A percentile compares a stretch with the other conserved stretches of the same genome.
phyloP scores from a whole-genome alignment of 306 rosid species.

The Cercis canadensis region DNA sequence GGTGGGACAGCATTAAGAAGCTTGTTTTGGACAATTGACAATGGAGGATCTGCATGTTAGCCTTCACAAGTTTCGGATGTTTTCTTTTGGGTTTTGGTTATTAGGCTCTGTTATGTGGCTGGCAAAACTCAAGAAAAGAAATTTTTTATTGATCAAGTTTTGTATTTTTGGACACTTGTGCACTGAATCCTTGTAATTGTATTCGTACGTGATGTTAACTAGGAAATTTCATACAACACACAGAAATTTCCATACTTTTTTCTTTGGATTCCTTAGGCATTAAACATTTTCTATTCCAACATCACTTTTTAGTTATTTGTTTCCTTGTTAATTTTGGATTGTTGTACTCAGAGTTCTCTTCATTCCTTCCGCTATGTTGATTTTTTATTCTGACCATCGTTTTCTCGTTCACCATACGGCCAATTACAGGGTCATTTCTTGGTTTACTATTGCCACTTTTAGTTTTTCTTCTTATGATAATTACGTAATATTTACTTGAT shows the following conservation, averaged over 20 bases:
- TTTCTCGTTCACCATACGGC: slow-evolving; percentile 8
- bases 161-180: not conserved
- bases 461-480: slow-evolving; percentile 36
- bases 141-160: no score
- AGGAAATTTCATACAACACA: not conserved
- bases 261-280: not conserved
- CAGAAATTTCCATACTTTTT: no score
- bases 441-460: slow-evolving; percentile 26
- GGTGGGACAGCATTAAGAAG: not conserved
- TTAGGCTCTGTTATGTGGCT: slow-evolving; percentile 25
- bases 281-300: slow-evolving; percentile 1
- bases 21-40: not conserved
- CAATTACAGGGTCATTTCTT: slow-evolving; percentile 2
- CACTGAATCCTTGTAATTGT: slow-evolving; percentile 9
- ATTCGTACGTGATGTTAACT: slow-evolving; percentile 3
- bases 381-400: slow-evolving; percentile 17
- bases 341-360: slow-evolving; percentile 12
- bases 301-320: not conserved
- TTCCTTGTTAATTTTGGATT: slow-evolving; percentile 5
- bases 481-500: slow-evolving; percentile 44
- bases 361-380: not conserved
- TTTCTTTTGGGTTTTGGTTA: not conserved
- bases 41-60: slow-evolving; percentile 36
- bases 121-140: not conserved
- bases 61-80: not conserved